Conservation (phyloP, 805 yeast species). For the Nakazawaea wyomingensis region DNA sequence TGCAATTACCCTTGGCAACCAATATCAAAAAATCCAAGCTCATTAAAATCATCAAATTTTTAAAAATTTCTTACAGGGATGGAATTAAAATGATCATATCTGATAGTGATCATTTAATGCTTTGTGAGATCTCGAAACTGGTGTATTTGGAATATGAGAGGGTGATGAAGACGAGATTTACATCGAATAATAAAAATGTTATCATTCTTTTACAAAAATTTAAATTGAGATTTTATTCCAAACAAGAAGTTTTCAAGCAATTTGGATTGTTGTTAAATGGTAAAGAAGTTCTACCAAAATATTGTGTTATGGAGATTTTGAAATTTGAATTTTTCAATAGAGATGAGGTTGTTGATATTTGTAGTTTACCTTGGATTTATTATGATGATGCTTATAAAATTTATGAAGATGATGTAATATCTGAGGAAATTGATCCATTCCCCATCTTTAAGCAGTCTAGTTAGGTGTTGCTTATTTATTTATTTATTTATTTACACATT, state of each 20-base stretch:
- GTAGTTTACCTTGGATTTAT: constrained; percentile 10
- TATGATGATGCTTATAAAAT: not conserved
- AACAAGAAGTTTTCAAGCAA: constrained; percentile 13
- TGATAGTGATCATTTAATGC: constrained; percentile 13
- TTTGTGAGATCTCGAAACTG: constrained; percentile 11
- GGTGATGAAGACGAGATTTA: constrained; percentile 28
- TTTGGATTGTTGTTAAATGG: constrained; percentile 7
- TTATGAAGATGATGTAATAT: constrained; percentile 3
- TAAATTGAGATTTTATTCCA: constrained; percentile 22
- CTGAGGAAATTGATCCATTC: constrained; percentile 12
- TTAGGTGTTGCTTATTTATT: too few species aligned
- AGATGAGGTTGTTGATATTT: constrained; percentile 19
- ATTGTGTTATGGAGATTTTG: constrained; percentile 7
- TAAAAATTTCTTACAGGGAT: constrained; percentile 3
- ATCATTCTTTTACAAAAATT: constrained; percentile 27
- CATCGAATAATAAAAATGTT: constrained; percentile 26
- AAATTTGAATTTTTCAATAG: constrained; percentile 12
- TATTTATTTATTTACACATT: not conserved
- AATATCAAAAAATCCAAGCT: not conserved
- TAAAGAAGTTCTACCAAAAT: constrained; percentile 6
- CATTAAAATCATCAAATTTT: constrained; percentile 6
- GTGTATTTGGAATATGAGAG: constrained; percentile 26
- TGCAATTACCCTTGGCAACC: not conserved
- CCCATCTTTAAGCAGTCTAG: not conserved
- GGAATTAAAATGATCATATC: constrained; percentile 8